Conservation (phyloP, 352 stramenopile genomes). For the Albugo laibachii region DNA sequence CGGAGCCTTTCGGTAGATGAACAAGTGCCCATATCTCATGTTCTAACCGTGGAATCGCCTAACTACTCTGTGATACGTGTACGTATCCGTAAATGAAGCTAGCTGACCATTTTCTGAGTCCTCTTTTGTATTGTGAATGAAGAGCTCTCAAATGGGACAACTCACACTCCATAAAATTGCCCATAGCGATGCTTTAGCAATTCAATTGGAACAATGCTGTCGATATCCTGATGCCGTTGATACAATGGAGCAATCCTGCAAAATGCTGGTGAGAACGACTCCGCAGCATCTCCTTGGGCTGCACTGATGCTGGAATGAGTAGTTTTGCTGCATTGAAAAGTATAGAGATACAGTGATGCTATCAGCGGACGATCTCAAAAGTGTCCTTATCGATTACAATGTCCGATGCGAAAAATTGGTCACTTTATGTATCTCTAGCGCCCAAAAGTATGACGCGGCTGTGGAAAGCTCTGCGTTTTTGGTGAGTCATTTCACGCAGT, state of each 20-base stretch:
- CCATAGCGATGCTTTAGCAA: conserved; percentile 25
- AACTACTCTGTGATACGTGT: too few relatives aligned
- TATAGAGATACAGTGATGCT: conserved; percentile 22
- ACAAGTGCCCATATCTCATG: too few relatives aligned
- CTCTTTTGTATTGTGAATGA: not conserved
- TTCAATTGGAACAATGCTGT: conserved; percentile 34
- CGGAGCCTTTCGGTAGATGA: too few relatives aligned
- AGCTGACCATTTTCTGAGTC: too few relatives aligned
- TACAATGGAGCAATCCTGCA: conserved; percentile 44
- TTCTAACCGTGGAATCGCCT: too few relatives aligned
- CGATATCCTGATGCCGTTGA: conserved; percentile 50
- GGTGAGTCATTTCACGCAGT: conserved; percentile 9
- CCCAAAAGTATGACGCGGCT: conserved; percentile 17
- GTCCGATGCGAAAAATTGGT: conserved; percentile 55
- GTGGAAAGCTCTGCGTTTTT: conserved; percentile 42
- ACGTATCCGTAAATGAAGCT: too few relatives aligned
- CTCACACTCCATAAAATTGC: conserved; percentile 40
- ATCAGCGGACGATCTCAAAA: conserved; percentile 33
- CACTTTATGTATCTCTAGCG: conserved; percentile 41
- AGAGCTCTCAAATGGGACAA: conserved; percentile 37
- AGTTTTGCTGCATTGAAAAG: conserved; percentile 52
- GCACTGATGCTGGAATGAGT: not conserved
- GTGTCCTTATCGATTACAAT: conserved; percentile 48
- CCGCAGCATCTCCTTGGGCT: not conserved
- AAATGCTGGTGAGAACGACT: conserved; percentile 29